These are phyloP conservation scores for Penicillium waksmanii DNA, from an alignment of 495 filamentous ascomycete genomes.

Conservation along the genomic window DNA sequence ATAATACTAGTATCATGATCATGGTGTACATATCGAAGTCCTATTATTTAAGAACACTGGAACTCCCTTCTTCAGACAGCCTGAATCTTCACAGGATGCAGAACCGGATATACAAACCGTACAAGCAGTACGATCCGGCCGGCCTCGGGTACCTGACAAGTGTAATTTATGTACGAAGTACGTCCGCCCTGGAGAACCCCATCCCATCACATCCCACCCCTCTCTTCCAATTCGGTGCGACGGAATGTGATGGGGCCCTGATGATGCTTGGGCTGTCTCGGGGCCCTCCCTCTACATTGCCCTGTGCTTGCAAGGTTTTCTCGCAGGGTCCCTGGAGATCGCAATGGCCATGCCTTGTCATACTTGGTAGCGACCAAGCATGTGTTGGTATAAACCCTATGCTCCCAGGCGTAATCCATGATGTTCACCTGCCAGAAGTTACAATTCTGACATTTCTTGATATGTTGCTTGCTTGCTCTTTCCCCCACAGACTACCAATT, in stretches of 20 bases:
- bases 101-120: constrained; percentile 22
- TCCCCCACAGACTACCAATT: background rate
- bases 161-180: background rate
- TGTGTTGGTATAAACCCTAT: background rate
- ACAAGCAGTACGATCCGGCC: background rate
- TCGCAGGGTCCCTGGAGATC: background rate
- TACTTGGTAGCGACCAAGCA: background rate
- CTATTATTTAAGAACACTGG: too few species aligned
- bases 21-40: too few species aligned
- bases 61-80: background rate
- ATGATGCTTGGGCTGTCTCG: background rate
- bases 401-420: too few species aligned
- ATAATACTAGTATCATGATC: too few species aligned
- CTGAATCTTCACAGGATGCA: constrained; percentile 16
- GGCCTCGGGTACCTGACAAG: constrained; percentile 24
- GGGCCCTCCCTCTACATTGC: too few species aligned
- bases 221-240: constrained; percentile 10
- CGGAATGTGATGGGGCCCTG: constrained; percentile 8
- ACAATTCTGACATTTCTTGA: too few species aligned
- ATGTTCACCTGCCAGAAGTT: too few species aligned
- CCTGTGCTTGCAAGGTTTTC: background rate
- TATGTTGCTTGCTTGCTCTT: too few species aligned
- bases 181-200: background rate
- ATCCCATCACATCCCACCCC: background rate
- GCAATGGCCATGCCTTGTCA: background rate